Conservation (phyloP, 1,284 basidiomycete species). For the Melampsora americana region DNA sequence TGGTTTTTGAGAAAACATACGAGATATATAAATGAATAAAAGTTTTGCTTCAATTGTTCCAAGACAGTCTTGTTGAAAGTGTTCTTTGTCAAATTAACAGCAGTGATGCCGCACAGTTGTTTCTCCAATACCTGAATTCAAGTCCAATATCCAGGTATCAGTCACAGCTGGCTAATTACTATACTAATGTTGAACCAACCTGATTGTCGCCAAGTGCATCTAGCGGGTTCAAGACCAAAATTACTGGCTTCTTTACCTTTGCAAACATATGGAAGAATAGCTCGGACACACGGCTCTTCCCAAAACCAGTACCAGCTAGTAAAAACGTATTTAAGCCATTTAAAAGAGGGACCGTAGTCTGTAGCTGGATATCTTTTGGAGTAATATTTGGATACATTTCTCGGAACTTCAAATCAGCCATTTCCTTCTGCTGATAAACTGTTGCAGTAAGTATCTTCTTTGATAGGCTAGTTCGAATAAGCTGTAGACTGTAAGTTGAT, state of each 20-base stretch:
- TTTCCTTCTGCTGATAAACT: no score
- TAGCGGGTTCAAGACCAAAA: no score
- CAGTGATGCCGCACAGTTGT: neutral
- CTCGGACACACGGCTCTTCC: slow-evolving; percentile 1
- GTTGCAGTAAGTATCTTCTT: no score
- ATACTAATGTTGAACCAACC: neutral
- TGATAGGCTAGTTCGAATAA: no score
- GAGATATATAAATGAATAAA: neutral
- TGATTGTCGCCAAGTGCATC: slow-evolving; percentile 12
- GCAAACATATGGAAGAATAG: no score
- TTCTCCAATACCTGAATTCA: slow-evolving; percentile 11
- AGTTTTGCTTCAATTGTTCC: neutral
- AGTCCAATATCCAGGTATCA: no score
- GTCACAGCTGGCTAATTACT: neutral
- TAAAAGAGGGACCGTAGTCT: neutral
- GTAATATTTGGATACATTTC: no score
- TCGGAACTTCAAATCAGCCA: no score
- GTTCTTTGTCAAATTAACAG: neutral
- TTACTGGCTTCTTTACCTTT: no score
- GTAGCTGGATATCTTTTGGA: no score
- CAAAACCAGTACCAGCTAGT: slow-evolving; percentile 7
- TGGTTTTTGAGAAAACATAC: neutral
- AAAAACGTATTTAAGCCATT: neutral
- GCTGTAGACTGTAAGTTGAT: no score
- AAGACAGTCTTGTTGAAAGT: neutral